These are phyloP conservation scores for Hondaea fermentalgiana DNA, from an alignment of 108 stramenopile genomes.

Conservation along the genomic window DNA sequence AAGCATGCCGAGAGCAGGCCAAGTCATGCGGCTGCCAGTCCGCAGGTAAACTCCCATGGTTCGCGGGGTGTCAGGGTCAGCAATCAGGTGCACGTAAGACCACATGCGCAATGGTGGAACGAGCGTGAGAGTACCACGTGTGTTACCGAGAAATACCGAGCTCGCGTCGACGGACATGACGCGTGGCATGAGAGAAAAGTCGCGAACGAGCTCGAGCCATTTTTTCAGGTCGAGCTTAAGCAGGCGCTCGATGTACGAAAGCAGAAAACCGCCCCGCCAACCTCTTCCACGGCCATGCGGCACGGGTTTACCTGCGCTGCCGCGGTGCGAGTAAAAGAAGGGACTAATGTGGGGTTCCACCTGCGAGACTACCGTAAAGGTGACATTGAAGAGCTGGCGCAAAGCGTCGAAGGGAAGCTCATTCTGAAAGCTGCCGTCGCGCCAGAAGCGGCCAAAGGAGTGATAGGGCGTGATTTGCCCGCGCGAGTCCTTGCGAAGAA, in stretches of 20 bases:
- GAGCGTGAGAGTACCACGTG: not conserved
- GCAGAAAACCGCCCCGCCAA: conserved; percentile 73
- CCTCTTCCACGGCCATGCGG: conserved; percentile 50
- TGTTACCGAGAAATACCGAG: conserved; percentile 1
- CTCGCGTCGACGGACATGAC: not conserved
- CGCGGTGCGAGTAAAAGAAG: conserved; percentile 58
- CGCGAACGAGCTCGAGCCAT: conserved; percentile 15
- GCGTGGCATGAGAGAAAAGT: not conserved
- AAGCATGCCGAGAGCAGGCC: not conserved
- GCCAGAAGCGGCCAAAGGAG: not conserved
- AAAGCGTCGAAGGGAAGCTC: not conserved
- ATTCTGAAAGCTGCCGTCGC: not conserved
- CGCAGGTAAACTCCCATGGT: not conserved
- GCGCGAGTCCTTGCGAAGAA: conserved; percentile 7
- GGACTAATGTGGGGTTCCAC: not conserved
- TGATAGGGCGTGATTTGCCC: not conserved
- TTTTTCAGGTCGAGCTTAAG: conserved; percentile 68
- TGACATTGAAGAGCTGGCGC: conserved; percentile 3
- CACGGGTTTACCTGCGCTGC: conserved; percentile 65
- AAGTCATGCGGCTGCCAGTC: not conserved
- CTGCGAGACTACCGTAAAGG: not conserved
- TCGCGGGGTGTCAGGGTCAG: not conserved
- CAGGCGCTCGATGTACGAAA: conserved; percentile 54
- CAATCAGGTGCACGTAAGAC: not conserved
- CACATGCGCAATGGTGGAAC: not conserved